phyloP scores from a whole-genome alignment of 257 asterid species.

The Rhazya stricta region DNA sequence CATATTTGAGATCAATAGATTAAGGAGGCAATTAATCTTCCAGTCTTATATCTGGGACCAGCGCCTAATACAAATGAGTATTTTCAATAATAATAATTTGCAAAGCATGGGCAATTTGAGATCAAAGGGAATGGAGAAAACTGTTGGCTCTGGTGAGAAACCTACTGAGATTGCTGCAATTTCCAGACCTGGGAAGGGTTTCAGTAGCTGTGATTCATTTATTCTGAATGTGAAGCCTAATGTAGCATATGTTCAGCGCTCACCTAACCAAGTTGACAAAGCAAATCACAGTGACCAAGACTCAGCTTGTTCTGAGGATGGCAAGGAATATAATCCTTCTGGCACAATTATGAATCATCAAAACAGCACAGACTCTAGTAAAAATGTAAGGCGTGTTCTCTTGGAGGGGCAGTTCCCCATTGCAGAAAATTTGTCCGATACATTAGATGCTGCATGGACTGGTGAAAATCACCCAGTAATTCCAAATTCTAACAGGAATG shows the following conservation, averaged over 20 bases:
- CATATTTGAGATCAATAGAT: constrained; percentile 25
- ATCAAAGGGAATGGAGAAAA: constrained; percentile 28
- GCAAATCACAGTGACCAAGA: constrained; percentile 29
- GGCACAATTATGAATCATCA: constrained; percentile 29
- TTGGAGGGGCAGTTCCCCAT: constrained; percentile 56
- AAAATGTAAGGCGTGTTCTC: constrained; percentile 47
- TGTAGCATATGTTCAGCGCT: constrained; percentile 23
- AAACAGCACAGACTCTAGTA: constrained; percentile 28
- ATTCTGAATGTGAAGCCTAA: constrained; percentile 43
- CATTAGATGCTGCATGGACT: constrained; percentile 52
- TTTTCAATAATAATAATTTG: constrained; percentile 7
- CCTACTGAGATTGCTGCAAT: constrained; percentile 32
- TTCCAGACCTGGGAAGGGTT: constrained; percentile 51
- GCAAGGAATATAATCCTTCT: constrained; percentile 26
- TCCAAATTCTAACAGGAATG: constrained; percentile 20
- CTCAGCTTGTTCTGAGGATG: constrained; percentile 26
- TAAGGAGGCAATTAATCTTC: constrained; percentile 23
- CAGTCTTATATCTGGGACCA: constrained; percentile 32
- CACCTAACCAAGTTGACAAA: constrained; percentile 33
- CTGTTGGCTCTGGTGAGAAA: constrained; percentile 37
- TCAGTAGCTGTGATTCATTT: constrained; percentile 62
- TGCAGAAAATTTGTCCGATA: constrained; percentile 49
- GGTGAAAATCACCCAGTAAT: constrained; percentile 41
- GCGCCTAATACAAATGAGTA: constrained; percentile 22
- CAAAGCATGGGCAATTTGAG: constrained; percentile 15